Conservation (phyloP, 176 grass and related monocot species). For the Metroxylon sagu region DNA sequence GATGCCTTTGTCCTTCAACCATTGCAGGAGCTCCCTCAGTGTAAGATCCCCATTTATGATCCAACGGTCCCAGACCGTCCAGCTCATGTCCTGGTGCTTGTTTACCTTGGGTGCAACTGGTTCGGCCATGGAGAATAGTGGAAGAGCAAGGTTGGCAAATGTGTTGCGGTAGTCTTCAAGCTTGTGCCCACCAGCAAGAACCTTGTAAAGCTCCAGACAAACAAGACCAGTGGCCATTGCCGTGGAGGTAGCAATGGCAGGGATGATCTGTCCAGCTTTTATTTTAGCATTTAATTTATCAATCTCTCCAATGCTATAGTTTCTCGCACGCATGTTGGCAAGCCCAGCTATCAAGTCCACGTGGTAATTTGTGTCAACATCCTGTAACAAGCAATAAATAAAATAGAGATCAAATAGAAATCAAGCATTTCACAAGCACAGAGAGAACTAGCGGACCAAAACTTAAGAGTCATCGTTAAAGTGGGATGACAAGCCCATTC, state of each 20-base stretch:
- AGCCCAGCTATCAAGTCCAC: constrained; percentile 72
- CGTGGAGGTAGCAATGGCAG: constrained; percentile 59
- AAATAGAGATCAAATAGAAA: not conserved
- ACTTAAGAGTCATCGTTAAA: no score
- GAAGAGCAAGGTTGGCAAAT: constrained; percentile 62
- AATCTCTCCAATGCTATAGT: constrained; percentile 62
- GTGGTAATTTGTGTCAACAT: constrained; percentile 78
- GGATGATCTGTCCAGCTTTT: constrained; percentile 75
- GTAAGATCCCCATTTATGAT: constrained; percentile 57
- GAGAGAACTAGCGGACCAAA: no score
- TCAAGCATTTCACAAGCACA: constrained; percentile 15
- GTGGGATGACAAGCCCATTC: no score
- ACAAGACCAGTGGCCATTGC: constrained; percentile 81
- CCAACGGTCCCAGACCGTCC: constrained; percentile 78
- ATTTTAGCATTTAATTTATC: constrained; percentile 76
- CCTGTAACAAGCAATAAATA: constrained; percentile 32
- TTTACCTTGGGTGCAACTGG: constrained; percentile 47
- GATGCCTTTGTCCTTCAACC: constrained; percentile 54
- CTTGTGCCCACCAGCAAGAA: constrained; percentile 50
- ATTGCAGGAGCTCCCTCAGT: constrained; percentile 44
- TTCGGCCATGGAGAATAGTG: constrained; percentile 55
- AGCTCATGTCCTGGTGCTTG: constrained; percentile 49
- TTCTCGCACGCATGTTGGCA: constrained; percentile 80
- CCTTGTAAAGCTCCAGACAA: constrained; percentile 90
- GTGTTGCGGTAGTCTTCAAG: constrained; percentile 63